A percentile compares a stretch with the other conserved stretches of the same genome.
phyloP scores from a whole-genome alignment of 139 green algal species.

The Chlamydomonas sphaeroides region DNA sequence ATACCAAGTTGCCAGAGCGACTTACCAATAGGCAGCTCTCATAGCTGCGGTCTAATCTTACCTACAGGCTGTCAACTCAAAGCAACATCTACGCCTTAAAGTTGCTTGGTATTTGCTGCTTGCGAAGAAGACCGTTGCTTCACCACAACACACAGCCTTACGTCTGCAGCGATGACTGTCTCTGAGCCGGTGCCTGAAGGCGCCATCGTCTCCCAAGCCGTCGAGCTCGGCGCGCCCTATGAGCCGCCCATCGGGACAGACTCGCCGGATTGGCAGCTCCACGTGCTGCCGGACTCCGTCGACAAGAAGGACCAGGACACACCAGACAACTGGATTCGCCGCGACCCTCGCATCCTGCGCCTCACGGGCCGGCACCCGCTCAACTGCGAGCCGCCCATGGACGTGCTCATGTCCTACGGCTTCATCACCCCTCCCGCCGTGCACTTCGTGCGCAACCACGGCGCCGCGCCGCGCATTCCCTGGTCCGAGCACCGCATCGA shows the following conservation, averaged over 20 bases:
- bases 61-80: too few relatives aligned
- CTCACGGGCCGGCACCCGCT: conserved; percentile 95
- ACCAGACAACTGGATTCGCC: conserved; percentile 74
- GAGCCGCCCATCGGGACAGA: conserved; percentile 46
- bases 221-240: conserved; percentile 47
- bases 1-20: too few relatives aligned
- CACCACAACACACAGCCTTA: background rate
- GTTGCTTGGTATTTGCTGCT: too few relatives aligned
- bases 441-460: conserved; percentile 90
- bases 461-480: conserved; percentile 73
- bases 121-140: too few relatives aligned
- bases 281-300: conserved; percentile 18
- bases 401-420: conserved; percentile 74
- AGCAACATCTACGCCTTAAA: too few relatives aligned
- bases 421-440: conserved; percentile 90
- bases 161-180: background rate
- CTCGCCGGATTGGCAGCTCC: conserved; percentile 38
- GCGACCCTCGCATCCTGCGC: conserved; percentile 89
- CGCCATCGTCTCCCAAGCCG: conserved; percentile 27
- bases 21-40: too few relatives aligned
- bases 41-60: too few relatives aligned
- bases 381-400: conserved; percentile 93
- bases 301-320: conserved; percentile 45
- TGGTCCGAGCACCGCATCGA: conserved; percentile 75
- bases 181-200: conserved; percentile 14